phyloP scores from a whole-genome alignment of 768 basidiomycete genomes.

The Pulveroboletus sp. region DNA sequence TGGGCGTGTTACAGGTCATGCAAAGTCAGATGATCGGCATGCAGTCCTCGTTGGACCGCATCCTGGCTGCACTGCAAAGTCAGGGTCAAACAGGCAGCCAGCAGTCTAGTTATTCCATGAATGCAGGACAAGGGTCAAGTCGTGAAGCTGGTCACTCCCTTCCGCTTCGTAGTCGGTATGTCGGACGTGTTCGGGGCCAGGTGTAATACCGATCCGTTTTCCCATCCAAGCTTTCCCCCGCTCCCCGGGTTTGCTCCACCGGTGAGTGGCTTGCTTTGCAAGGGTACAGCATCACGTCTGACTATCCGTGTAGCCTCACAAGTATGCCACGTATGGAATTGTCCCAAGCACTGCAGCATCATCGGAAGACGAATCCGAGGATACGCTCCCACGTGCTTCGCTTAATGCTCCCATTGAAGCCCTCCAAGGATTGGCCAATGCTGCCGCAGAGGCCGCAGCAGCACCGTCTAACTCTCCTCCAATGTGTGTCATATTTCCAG shows the following conservation, averaged over 20 bases:
- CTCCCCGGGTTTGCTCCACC: conserved; percentile 91
- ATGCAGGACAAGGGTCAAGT: conserved; percentile 16
- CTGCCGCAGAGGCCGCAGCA: conserved; percentile 89
- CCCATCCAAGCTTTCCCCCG: conserved; percentile 62
- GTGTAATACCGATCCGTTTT: conserved; percentile 28
- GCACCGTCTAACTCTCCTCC: conserved; percentile 63
- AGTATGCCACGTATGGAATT: conserved; percentile 89
- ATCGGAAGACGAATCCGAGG: conserved; percentile 89
- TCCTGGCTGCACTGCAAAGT: conserved; percentile 60
- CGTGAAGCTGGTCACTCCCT: conserved; percentile 29
- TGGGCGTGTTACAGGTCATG: conserved; percentile 55
- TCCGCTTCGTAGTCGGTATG: conserved; percentile 31
- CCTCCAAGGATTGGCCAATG: conserved; percentile 89
- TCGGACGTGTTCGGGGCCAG: conserved; percentile 23
- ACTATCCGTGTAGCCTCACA: conserved; percentile 58
- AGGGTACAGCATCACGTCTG: conserved; percentile 12
- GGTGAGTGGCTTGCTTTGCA: conserved; percentile 38
- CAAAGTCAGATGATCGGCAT: conserved; percentile 94
- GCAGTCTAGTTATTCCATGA: conserved; percentile 21
- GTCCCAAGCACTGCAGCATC: conserved; percentile 79
- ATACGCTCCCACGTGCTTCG: conserved; percentile 76
- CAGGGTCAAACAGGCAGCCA: conserved; percentile 34
- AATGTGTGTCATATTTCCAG: conserved; percentile 37
- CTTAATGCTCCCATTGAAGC: conserved; percentile 94
- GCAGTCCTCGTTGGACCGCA: conserved; percentile 85